Evolutionary conservation across 2,329 filamentous ascomycete genomes (phyloP).

Genomic region (Aspergillus pseudotamarii): DNA sequence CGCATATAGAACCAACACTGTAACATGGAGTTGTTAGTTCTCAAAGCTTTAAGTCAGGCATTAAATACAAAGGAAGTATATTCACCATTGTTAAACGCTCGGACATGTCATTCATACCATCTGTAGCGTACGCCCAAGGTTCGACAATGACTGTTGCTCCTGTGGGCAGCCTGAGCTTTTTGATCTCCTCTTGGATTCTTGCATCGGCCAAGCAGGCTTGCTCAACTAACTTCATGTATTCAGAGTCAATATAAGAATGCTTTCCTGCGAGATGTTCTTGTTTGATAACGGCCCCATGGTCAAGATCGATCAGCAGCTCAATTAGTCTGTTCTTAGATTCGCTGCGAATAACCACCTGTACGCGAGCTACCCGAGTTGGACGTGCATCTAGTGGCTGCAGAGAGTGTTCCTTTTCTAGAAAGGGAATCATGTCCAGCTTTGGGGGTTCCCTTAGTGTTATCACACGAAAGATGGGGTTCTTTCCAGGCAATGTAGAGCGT

Average conservation of each 20-base stretch:
- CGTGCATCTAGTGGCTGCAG: constrained; percentile 18
- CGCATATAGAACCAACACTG: constrained; percentile 44
- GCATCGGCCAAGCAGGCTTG: constrained; percentile 49
- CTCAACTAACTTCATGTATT: constrained; percentile 54
- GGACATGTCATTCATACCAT: constrained; percentile 54
- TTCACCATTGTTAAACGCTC: constrained; percentile 54
- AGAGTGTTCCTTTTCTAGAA: constrained; percentile 49
- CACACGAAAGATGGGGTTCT: constrained; percentile 50
- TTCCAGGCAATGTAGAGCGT: constrained; percentile 36
- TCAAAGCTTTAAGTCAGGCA: neutral
- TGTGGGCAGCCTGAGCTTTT: constrained; percentile 47
- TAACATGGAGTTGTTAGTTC: neutral
- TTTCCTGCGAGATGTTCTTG: constrained; percentile 26
- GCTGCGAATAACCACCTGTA: constrained; percentile 35
- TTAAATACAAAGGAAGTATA: too few species aligned
- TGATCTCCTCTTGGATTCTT: constrained; percentile 45
- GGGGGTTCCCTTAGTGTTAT: constrained; percentile 55
- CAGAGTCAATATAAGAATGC: constrained; percentile 36
- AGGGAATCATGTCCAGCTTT: constrained; percentile 52
- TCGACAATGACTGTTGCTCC: constrained; percentile 53
- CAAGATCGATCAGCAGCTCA: constrained; percentile 29
- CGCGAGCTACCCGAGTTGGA: constrained; percentile 44
- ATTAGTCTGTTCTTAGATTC: constrained; percentile 20
- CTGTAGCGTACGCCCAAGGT: constrained; percentile 56
- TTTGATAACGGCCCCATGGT: constrained; percentile 13